Evolutionary conservation across 2,329 filamentous ascomycete species (phyloP).

Genomic region (Alternaria metachromatica): DNA sequence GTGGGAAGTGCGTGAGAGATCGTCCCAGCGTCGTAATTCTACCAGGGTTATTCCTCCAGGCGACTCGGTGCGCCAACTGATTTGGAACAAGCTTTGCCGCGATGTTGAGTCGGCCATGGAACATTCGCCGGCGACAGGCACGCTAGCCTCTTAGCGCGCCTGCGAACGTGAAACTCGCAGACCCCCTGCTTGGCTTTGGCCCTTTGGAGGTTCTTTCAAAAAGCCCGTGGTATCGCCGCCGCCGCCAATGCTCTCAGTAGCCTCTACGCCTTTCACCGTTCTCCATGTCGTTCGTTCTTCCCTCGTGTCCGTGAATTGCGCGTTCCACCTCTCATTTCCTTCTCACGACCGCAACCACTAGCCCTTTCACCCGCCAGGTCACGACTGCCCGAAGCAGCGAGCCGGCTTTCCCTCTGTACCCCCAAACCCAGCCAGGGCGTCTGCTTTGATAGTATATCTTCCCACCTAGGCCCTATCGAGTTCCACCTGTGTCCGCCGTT

Average conservation of each 20-base stretch:
- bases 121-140: constrained; percentile 9
- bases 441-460: constrained; percentile 6
- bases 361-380: constrained; percentile 1
- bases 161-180: constrained; percentile 12
- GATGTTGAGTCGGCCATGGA: background rate
- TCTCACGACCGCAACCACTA: background rate
- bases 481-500: constrained; percentile 1
- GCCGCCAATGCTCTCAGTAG: background rate
- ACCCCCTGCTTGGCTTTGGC: constrained; percentile 10
- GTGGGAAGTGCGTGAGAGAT: background rate
- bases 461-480: constrained; percentile 6
- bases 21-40: constrained; percentile 1
- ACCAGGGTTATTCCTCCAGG: background rate
- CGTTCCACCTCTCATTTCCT: constrained; percentile 4
- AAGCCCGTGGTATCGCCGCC: background rate
- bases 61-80: constrained; percentile 1
- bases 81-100: constrained; percentile 10
- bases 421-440: constrained; percentile 12
- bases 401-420: constrained; percentile 2
- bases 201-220: constrained; percentile 4
- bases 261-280: background rate
- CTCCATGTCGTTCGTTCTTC: background rate
- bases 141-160: constrained; percentile 3
- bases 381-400: constrained; percentile 4
- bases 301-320: constrained; percentile 3